Base-by-base conservation (phyloP, 257 asterid species). In the Jacaranda copaia region DNA sequence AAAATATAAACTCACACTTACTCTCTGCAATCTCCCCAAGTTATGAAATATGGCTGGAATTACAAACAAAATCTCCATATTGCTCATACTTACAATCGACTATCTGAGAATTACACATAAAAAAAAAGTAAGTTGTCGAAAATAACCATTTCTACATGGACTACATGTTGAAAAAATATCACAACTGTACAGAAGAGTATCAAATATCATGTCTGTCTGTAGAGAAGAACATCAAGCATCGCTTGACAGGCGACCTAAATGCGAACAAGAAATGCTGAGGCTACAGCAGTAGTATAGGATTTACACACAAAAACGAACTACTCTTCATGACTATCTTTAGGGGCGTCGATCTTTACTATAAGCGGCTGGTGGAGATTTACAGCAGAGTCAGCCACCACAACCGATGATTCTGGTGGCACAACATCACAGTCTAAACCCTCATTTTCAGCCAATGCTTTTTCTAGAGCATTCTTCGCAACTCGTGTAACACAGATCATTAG, bases 371-470 rank as follows among this genome's bases (percentile, higher is more conserved):
- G 80, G 62, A 90, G 87, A 81, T 80, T 75, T 46, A 14, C 70
- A 12, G 81, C 39, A 57, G 89, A 52, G 70, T 84, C 87, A 15
- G 70, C 80, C 56, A 69, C 80, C 56, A 55, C 77, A 45, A 75
- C 18, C 3, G 89, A 89, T 70, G 83, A 38, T 53, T 82, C 87
- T 9, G 88, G 80, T 7, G 81, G 70, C 55, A 64, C 25, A 38
- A 25, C 35, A 46, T 72, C 66, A 4, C 78, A 85, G 6, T 86
- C 88, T 1, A 65, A 36, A 16, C 77, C 87, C 82, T 89, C 89
- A 14, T 85, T 85, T 81, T 89, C 95, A 1, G 93, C 92, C 82
- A 91, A 85, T 8, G 97, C 93, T 63, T 84, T 91, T 0, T 89
- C 88, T 61, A 91, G 78, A 69, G 97, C 93, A 42, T 83, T 52